These are phyloP conservation scores for Pterocarpus macrocarpus DNA, from an alignment of 306 rosid genomes.

Conservation along the genomic window DNA sequence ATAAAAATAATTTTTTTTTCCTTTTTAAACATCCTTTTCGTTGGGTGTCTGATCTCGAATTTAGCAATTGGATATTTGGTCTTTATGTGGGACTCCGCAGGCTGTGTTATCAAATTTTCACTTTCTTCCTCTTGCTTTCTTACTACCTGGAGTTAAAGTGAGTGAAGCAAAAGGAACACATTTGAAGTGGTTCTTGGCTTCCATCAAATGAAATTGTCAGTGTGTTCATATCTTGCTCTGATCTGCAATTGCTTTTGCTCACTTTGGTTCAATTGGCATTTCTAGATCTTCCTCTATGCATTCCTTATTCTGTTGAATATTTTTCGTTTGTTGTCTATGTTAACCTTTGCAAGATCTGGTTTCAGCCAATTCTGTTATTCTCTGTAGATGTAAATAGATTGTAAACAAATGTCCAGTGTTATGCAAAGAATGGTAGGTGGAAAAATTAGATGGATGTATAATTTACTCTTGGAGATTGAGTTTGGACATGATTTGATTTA, in stretches of 20 bases:
- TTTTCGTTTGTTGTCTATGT: slow-evolving; percentile 10
- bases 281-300: slow-evolving; percentile 49
- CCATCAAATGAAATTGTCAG: not conserved
- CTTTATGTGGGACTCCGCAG: slow-evolving; percentile 15
- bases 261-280: slow-evolving; percentile 9
- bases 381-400: slow-evolving; percentile 30
- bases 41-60: slow-evolving; percentile 44
- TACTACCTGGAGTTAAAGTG: not conserved
- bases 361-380: slow-evolving; percentile 25
- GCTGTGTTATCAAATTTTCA: not conserved
- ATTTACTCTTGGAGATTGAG: slow-evolving; percentile 4
- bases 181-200: slow-evolving; percentile 18
- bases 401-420: slow-evolving; percentile 22
- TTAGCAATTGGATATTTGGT: slow-evolving; percentile 12
- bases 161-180: slow-evolving; percentile 12
- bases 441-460: slow-evolving; percentile 2
- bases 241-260: slow-evolving; percentile 47
- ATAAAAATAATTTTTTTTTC: not conserved
- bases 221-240: slow-evolving; percentile 12
- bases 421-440: slow-evolving; percentile 1
- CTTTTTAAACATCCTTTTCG: not conserved
- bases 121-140: not conserved
- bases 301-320: not conserved
- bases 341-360: slow-evolving; percentile 61
- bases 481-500: slow-evolving; percentile 26